Base-by-base conservation (phyloP, 164 flowering plant species). In the Tetracentron sinense region DNA sequence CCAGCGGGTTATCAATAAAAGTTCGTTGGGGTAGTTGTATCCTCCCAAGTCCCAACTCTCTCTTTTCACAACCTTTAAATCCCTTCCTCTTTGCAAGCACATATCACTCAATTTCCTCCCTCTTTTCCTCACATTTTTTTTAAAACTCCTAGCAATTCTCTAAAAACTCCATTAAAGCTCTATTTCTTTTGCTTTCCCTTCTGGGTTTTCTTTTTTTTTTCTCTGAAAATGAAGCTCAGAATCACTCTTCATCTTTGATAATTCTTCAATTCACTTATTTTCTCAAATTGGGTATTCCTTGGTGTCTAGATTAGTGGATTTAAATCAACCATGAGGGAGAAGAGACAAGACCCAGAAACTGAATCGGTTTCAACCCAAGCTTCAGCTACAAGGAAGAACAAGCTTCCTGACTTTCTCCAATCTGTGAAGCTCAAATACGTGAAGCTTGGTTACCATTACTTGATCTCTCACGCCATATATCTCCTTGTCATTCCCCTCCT, bases 381-480 rank as follows among this genome's bases (percentile, higher is more conserved):
- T 25, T 22, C 49, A n/a, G 26, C 22, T 19, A 26, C n/a, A 7
- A 46, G 26, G 19, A 11, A 15, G 29, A 54, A 11, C 49, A 25
- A 61, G 42, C 82, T 84, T 58, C 88, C 83, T 33, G 84, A 82
- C 72, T 82, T 80, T 63, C 79, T 78, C 22, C 71, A 77, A 62
- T 75, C 85, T 22, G 82, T 85, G 72, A 85, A 78, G 38, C 67
- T 85, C 77, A 85, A 85, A 44, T 85, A 85, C 64, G 87, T 81
- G 25, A 85, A 85, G 51, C 79, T 85, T 20, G 89, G 87, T n/a
- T 82, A 85, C 61, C 87, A 86, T 68, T 70, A 81, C 71, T 79
- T 86, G 35, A 76, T 86, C 28, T 77, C 87, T 16, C 83, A 82
- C 72, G 86, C 76, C 46, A 76, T 85, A 79, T 81, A 69, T 72